Base-by-base conservation (phyloP, 139 green algal species). In the Micractinium conductrix region DNA sequence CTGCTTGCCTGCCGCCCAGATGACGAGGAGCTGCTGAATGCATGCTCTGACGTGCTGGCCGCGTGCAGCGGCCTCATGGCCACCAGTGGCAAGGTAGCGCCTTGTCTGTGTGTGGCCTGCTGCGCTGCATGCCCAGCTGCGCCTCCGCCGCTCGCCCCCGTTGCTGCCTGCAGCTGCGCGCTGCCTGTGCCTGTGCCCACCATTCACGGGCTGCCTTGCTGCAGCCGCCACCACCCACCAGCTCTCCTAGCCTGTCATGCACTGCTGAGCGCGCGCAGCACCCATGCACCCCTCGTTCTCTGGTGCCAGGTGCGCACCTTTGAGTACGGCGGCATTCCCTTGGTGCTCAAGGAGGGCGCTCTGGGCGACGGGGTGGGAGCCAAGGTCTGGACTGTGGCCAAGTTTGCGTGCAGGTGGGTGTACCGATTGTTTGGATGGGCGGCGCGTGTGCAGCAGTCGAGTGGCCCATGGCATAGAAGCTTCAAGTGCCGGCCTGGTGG, bases 351-450 rank as follows among this genome's bases (percentile, higher is more conserved):
- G 33, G 91, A 97, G 87, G 94, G 92, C 0, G 83, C 91, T 5
- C 88, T 97, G 21, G 92, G 91, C 0, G 94, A 97, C 83, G 94
- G 94, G 4, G 86, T 96, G 44, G 94, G 94, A 5, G 93, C 94
- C 9, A 91, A 92, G 30, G 89, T 97, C n/a, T 96, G 93, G 94
- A 85, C 84, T 28, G 88, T 95, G 30, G 88, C 91, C 8, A 88
- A 94, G 82, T 85, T 84, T 1, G 80, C n/a, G n/a, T n/a, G n/a
- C 93, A 33, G 91, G 87, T 72, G 28, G 53, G 53, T 62, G 24
- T 2, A 22, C 19, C 53, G 53, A 21, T 62, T 2, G n/a, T n/a
- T n/a, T n/a, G 26, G 53, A 28, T 42, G 42, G 35, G 44, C 35
- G 28, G 69, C 63, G 68, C 38, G 40, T 28, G 40, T 42, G 5